Conservation (phyloP, 202 grass and related monocot species). For the Digitaria exilis region DNA sequence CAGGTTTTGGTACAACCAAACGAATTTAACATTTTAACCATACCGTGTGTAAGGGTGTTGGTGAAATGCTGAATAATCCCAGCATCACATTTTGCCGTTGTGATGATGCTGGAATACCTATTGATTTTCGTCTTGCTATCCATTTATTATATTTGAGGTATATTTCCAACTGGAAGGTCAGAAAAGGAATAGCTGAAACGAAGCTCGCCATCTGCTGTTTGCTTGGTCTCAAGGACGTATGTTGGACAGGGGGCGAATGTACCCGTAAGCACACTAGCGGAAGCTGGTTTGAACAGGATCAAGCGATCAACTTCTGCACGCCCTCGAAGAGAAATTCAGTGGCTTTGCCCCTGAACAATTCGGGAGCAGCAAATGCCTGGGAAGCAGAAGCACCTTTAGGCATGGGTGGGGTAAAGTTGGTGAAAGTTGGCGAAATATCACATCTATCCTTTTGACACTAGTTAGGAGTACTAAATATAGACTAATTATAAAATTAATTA, state of each 20-base stretch:
- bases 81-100: background rate
- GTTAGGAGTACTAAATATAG: too few species aligned
- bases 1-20: background rate
- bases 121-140: background rate
- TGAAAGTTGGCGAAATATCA: too few species aligned
- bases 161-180: background rate
- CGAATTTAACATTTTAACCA: background rate
- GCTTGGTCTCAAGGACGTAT: background rate
- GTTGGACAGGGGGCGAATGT: too few species aligned
- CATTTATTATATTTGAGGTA: background rate
- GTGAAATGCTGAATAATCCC: background rate
- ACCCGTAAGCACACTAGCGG: too few species aligned
- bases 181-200: background rate
- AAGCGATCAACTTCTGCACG: background rate
- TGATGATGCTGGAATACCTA: too few species aligned
- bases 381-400: background rate
- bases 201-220: background rate
- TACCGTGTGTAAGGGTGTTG: background rate
- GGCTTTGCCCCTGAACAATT: background rate
- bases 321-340: background rate
- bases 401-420: too few species aligned
- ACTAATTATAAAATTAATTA: too few species aligned
- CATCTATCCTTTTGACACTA: too few species aligned
- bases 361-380: background rate
- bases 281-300: too few species aligned